Percentiles rank a stretch among this genome's conserved stretches.
These are phyloP conservation scores for Lyophyllum decastes DNA, from an alignment of 768 basidiomycete species.

Conservation along the genomic window DNA sequence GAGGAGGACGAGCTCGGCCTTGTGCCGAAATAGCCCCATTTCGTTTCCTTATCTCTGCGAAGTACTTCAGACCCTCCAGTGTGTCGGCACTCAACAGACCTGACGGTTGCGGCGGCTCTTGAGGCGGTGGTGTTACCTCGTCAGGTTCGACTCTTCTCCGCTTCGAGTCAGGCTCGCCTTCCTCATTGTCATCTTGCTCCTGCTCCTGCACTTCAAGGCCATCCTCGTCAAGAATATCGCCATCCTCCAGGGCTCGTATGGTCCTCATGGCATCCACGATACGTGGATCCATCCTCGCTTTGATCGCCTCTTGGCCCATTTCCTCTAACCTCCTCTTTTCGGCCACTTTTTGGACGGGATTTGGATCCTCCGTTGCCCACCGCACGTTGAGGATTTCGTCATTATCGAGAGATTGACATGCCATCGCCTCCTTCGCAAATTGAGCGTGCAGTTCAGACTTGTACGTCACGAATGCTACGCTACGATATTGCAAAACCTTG, in stretches of 20 bases:
- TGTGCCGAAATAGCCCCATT: constrained; percentile 42
- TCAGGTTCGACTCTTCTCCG: constrained; percentile 32
- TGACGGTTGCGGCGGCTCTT: constrained; percentile 35
- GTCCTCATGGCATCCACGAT: constrained; percentile 88
- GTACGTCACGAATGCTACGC: constrained; percentile 97
- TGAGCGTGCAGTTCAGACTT: constrained; percentile 82
- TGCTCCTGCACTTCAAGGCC: constrained; percentile 31
- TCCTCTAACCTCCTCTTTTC: constrained; percentile 86
- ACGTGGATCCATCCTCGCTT: constrained; percentile 79
- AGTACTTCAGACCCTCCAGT: constrained; percentile 87
- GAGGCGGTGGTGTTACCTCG: constrained; percentile 18
- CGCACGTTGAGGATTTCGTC: constrained; percentile 98
- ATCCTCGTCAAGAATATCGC: constrained; percentile 47
- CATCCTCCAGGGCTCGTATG: constrained; percentile 88
- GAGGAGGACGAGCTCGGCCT: constrained; percentile 31
- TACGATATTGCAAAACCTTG: constrained; percentile 89
- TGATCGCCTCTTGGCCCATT: constrained; percentile 85
- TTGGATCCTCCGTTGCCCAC: constrained; percentile 99
- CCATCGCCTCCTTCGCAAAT: constrained; percentile 99
- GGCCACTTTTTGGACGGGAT: constrained; percentile 83
- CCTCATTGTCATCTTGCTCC: constrained; percentile 31
- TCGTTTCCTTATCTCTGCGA: constrained; percentile 81
- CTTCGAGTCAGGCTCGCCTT: constrained; percentile 35
- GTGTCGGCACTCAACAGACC: constrained; percentile 84
- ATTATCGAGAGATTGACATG: constrained; percentile 94